These are phyloP conservation scores for Leccinum ochraceum DNA, from an alignment of 768 basidiomycete genomes.

Conservation along the genomic window DNA sequence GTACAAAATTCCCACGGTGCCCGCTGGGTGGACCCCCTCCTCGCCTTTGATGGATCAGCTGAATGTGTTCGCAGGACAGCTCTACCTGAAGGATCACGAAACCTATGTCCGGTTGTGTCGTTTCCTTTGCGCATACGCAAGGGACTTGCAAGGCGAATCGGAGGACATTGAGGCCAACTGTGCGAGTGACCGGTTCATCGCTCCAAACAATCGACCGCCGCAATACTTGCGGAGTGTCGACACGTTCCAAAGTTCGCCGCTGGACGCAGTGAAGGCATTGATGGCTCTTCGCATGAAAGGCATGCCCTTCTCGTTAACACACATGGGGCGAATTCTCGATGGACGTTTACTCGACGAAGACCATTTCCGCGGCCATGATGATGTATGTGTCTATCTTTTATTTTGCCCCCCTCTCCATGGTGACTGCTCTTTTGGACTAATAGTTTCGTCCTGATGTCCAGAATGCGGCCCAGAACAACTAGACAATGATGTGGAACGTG, in stretches of 20 bases:
- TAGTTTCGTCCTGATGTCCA: not conserved
- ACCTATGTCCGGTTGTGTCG: constrained; percentile 20
- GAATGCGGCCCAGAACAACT: not conserved
- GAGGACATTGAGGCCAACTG: not conserved
- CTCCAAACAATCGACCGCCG: not conserved
- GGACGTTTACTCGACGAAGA: constrained; percentile 23
- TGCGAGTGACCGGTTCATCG: constrained; percentile 13
- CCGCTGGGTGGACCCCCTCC: not conserved
- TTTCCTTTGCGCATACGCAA: not conserved
- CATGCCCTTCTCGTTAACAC: constrained; percentile 36
- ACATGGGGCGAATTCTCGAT: constrained; percentile 43
- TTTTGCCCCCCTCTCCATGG: not conserved
- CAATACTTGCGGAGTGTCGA: constrained; percentile 3
- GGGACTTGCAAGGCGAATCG: not conserved
- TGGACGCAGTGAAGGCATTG: constrained; percentile 27
- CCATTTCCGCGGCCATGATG: constrained; percentile 3
- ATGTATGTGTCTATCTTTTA: not conserved
- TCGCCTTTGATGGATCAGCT: not conserved
- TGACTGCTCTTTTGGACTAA: not conserved
- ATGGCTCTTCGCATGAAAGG: constrained; percentile 40
- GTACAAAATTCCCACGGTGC: not conserved
- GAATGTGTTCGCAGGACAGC: not conserved
- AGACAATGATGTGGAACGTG: not conserved
- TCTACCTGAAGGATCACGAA: constrained; percentile 9
- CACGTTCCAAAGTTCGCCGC: constrained; percentile 38